Evolutionary conservation across 2,329 filamentous ascomycete species (phyloP).

Genomic region (Chrysoporthe deuterocubensis): DNA sequence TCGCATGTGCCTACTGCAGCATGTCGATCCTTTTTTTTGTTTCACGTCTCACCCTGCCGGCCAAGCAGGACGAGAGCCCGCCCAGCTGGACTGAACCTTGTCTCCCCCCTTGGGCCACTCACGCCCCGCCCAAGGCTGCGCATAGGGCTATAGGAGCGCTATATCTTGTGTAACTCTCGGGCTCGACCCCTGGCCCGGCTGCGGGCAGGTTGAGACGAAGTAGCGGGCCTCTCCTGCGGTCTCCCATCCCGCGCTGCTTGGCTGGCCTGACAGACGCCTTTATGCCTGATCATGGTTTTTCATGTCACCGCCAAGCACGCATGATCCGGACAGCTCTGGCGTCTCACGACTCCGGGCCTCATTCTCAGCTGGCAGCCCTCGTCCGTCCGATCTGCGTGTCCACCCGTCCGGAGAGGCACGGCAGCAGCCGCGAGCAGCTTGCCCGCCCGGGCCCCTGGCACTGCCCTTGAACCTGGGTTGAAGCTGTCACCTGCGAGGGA

Average conservation of each 20-base stretch:
- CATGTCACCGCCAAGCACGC: neutral
- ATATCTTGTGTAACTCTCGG: conserved; percentile 37
- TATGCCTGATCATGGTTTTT: neutral
- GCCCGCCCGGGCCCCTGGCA: neutral
- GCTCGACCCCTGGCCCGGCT: neutral
- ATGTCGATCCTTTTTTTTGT: conserved; percentile 21
- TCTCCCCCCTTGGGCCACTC: conserved; percentile 2
- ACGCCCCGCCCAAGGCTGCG: neutral
- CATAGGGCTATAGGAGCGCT: conserved; percentile 30
- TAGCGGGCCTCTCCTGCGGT: neutral
- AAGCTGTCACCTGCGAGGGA: neutral
- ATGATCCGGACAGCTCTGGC: neutral
- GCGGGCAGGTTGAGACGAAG: neutral
- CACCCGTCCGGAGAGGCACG: neutral
- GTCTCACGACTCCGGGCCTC: neutral
- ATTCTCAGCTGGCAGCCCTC: neutral
- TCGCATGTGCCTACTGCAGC: conserved; percentile 16
- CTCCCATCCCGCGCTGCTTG: too few relatives aligned
- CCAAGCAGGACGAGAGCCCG: conserved; percentile 17
- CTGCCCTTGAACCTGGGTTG: neutral
- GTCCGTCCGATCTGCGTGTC: neutral
- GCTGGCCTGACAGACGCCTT: neutral
- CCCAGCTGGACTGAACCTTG: neutral
- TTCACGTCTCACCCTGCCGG: conserved; percentile 11
- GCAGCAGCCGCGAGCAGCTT: neutral